A percentile compares a stretch with the other conserved stretches of the same genome.
These are phyloP conservation scores for Pelagomonas calceolata DNA, from an alignment of 108 stramenopile species.

Conservation along the genomic window DNA sequence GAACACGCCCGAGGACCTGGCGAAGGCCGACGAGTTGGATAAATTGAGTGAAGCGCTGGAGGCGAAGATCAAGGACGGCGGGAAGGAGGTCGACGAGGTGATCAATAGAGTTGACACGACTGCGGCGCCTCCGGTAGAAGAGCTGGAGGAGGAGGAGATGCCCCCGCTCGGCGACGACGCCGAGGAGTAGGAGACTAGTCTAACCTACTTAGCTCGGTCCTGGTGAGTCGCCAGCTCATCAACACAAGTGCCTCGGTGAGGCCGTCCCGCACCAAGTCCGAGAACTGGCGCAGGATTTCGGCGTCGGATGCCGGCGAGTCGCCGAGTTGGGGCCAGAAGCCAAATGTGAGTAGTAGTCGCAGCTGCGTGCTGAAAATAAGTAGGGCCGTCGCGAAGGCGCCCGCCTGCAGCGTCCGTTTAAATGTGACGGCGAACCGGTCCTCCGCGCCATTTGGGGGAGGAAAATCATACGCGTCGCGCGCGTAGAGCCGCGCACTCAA, in stretches of 20 bases:
- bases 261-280: background rate
- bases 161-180: constrained; percentile 6
- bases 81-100: background rate
- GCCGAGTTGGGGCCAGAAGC: constrained; percentile 47
- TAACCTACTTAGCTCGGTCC: constrained; percentile 8
- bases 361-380: constrained; percentile 60
- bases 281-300: background rate
- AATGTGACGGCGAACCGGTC: constrained; percentile 6
- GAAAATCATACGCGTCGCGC: constrained; percentile 33
- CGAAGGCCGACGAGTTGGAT: too few relatives aligned
- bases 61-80: background rate
- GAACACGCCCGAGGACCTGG: too few relatives aligned
- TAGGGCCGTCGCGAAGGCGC: constrained; percentile 58
- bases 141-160: background rate
- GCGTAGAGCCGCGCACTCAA: constrained; percentile 57
- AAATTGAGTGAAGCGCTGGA: too few relatives aligned
- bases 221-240: constrained; percentile 19
- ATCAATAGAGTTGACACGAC: background rate
- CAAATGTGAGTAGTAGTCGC: constrained; percentile 51
- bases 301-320: constrained; percentile 12
- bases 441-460: background rate
- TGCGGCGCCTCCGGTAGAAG: too few relatives aligned
- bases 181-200: background rate
- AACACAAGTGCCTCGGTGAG: background rate
- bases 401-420: constrained; percentile 43